A percentile compares a stretch with the other conserved stretches of the same genome.
Evolutionary conservation across 306 rosid species (phyloP).

Genomic region (Comarum palustre): DNA sequence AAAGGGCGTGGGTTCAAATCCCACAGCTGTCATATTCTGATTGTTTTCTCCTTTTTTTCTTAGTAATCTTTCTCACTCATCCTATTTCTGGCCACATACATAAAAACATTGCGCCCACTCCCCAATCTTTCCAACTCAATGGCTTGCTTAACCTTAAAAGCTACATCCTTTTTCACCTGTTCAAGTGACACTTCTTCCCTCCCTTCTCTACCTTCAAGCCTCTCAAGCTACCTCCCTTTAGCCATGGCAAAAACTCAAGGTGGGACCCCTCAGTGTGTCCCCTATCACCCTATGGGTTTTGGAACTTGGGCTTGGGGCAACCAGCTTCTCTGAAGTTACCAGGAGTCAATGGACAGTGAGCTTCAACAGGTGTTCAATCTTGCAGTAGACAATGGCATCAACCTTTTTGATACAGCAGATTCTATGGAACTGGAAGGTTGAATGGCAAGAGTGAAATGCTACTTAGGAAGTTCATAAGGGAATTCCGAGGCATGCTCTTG

Average conservation of each 20-base stretch:
- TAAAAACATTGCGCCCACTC: not conserved
- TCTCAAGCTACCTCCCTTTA: slow-evolving; percentile 64
- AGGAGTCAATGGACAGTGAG: slow-evolving; percentile 76
- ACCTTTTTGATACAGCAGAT: slow-evolving; percentile 89
- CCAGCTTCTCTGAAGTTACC: slow-evolving; percentile 86
- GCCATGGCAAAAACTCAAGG: slow-evolving; percentile 80
- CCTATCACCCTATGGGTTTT: slow-evolving; percentile 95
- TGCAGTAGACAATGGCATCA: slow-evolving; percentile 72
- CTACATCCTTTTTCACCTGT: slow-evolving; percentile 29
- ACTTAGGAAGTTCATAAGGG: slow-evolving; percentile 67
- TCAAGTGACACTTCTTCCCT: slow-evolving; percentile 36
- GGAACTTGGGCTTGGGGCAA: slow-evolving; percentile 99
- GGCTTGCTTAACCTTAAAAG: slow-evolving; percentile 42
- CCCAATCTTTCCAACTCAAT: slow-evolving; percentile 24
- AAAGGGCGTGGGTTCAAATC: slow-evolving; percentile 96
- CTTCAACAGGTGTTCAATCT: slow-evolving; percentile 73
- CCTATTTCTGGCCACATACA: slow-evolving; percentile 15
- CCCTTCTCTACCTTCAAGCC: slow-evolving; percentile 51
- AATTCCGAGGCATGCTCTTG: slow-evolving; percentile 53
- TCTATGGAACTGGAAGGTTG: slow-evolving; percentile 91
- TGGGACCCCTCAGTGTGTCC: slow-evolving; percentile 79
- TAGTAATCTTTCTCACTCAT: not conserved
- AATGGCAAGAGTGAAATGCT: slow-evolving; percentile 92
- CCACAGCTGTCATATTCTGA: slow-evolving; percentile 51
- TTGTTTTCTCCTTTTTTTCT: not conserved